These are phyloP conservation scores for Hypoxylon perforatum DNA, from an alignment of 495 filamentous ascomycete species.

Conservation along the genomic window DNA sequence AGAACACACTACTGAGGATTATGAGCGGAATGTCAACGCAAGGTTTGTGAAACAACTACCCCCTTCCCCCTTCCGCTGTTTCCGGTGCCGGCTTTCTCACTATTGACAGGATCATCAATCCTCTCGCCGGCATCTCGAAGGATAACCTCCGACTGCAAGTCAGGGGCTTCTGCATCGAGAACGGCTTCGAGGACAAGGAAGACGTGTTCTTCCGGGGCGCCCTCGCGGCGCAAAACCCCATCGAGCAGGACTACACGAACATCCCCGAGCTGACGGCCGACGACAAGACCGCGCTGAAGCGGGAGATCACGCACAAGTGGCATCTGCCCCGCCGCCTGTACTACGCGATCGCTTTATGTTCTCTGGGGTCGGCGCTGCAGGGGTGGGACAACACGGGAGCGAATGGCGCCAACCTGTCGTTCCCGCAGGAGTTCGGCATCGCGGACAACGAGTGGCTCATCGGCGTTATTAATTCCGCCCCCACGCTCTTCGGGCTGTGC, in stretches of 20 bases:
- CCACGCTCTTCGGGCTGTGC: constrained; percentile 45
- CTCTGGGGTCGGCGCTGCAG: constrained; percentile 51
- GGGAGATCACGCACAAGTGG: constrained; percentile 68
- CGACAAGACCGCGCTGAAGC: constrained; percentile 56
- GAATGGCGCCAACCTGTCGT: constrained; percentile 50
- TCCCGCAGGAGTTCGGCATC: constrained; percentile 28
- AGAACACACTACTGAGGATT: constrained; percentile 11
- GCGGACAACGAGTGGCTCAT: constrained; percentile 47
- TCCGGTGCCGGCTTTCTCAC: not conserved
- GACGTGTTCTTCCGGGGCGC: constrained; percentile 64
- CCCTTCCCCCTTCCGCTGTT: not conserved
- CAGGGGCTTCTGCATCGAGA: constrained; percentile 58
- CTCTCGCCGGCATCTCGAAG: constrained; percentile 60
- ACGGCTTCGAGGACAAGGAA: constrained; percentile 56
- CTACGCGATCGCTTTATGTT: constrained; percentile 62
- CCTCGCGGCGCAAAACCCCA: constrained; percentile 58
- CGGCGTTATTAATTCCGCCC: constrained; percentile 56
- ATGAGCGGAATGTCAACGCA: constrained; percentile 29
- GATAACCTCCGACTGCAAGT: constrained; percentile 62
- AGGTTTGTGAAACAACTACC: constrained; percentile 17
- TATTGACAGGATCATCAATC: constrained; percentile 50
- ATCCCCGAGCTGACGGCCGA: constrained; percentile 58
- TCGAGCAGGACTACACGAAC: constrained; percentile 46
- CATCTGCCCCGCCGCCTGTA: constrained; percentile 66
- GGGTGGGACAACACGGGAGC: constrained; percentile 50